Evolutionary conservation across 768 basidiomycete species (phyloP).

Genomic region (Russula compacta): DNA sequence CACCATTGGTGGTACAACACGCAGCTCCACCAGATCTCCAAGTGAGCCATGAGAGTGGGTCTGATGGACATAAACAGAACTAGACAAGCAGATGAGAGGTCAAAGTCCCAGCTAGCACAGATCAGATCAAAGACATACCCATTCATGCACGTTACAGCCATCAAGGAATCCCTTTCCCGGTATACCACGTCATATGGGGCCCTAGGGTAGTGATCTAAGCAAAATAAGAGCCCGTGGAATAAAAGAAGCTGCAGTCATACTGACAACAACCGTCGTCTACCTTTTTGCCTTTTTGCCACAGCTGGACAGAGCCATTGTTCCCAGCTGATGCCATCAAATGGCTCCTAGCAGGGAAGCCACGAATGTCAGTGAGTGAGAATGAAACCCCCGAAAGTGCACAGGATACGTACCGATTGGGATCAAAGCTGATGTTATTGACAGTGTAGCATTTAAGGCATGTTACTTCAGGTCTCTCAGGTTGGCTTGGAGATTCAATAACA

Average conservation of each 20-base stretch:
- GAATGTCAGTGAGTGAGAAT: too few species aligned
- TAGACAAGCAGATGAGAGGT: neutral
- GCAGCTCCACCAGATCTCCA: constrained; percentile 6
- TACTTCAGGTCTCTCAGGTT: neutral
- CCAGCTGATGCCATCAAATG: constrained; percentile 15
- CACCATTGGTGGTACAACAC: constrained; percentile 4
- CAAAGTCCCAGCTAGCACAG: neutral
- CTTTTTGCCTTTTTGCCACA: constrained; percentile 11
- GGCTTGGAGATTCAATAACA: neutral
- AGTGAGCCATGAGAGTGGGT: neutral
- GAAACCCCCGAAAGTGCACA: neutral
- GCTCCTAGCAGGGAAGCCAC: neutral
- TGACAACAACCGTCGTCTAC: neutral
- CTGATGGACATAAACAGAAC: constrained; percentile 8
- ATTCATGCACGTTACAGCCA: constrained; percentile 14
- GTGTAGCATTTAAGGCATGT: constrained; percentile 12
- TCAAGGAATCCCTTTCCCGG: constrained; percentile 6
- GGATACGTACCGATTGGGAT: constrained; percentile 13
- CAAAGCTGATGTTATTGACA: constrained; percentile 17
- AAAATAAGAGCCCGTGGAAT: neutral
- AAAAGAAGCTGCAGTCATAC: neutral
- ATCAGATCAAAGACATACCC: constrained; percentile 6
- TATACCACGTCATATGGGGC: constrained; percentile 12
- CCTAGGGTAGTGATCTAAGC: constrained; percentile 10
- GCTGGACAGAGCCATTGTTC: constrained; percentile 9